Evolutionary conservation across 805 yeast species (phyloP).

Genomic region (Scheffersomyces amazonensis): DNA sequence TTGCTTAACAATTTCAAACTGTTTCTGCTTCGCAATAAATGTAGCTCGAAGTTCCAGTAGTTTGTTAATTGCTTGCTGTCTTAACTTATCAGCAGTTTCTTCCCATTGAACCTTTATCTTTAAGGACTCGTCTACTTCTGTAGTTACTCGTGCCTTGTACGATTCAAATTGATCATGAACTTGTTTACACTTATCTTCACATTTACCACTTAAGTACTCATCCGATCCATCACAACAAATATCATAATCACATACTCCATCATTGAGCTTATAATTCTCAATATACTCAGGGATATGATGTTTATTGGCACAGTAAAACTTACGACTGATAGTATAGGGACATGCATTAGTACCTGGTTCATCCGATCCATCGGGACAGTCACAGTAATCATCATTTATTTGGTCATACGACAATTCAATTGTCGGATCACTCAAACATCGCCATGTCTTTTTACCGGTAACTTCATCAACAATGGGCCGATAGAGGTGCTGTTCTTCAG

Average conservation of each 20-base stretch:
- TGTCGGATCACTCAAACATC: slow-evolving; percentile 67
- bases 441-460: slow-evolving; percentile 44
- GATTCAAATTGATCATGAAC: slow-evolving; percentile 39
- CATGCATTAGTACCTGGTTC: slow-evolving; percentile 97
- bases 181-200: slow-evolving; percentile 56
- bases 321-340: slow-evolving; percentile 11
- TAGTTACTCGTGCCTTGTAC: slow-evolving; percentile 7
- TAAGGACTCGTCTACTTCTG: slow-evolving; percentile 21
- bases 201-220: slow-evolving; percentile 50
- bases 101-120: slow-evolving; percentile 25
- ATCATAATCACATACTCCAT: slow-evolving; percentile 89
- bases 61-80: slow-evolving; percentile 9
- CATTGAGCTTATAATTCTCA: slow-evolving; percentile 69
- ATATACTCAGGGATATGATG: slow-evolving; percentile 66
- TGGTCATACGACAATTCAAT: slow-evolving; percentile 56
- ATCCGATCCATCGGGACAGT: slow-evolving; percentile 97
- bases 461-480: slow-evolving; percentile 47
- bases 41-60: slow-evolving; percentile 5
- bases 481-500: slow-evolving; percentile 43
- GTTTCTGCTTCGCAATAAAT: slow-evolving; percentile 2
- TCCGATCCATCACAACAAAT: slow-evolving; percentile 94
- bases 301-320: slow-evolving; percentile 73
- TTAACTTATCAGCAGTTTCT: slow-evolving; percentile 14
- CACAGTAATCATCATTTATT: slow-evolving; percentile 88
- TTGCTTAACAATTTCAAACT: slow-evolving; percentile 1